Percentiles rank a stretch among this genome's conserved stretches.
Evolutionary conservation across 2,329 filamentous ascomycete genomes (phyloP).

Genomic region (Hymenoscyphus albidus): DNA sequence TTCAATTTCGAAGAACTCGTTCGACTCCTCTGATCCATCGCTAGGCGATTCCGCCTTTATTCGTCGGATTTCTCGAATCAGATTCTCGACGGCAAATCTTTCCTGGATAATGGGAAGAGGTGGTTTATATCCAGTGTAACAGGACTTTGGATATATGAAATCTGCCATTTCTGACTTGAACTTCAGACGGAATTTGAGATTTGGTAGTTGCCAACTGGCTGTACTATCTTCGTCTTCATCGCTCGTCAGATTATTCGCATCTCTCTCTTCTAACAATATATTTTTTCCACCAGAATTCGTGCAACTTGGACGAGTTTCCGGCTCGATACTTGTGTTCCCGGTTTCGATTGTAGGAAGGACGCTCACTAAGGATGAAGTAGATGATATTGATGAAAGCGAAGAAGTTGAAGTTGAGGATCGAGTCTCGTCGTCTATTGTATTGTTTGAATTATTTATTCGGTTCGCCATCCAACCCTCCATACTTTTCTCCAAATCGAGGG

Average conservation of each 20-base stretch:
- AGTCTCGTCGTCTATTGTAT: neutral
- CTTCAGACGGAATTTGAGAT: neutral
- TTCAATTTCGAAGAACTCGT: constrained; percentile 42
- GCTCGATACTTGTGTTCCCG: too few species aligned
- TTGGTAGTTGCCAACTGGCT: neutral
- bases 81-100: constrained; percentile 13
- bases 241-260: neutral
- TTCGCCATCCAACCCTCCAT: neutral
- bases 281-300: neutral
- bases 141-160: constrained; percentile 18
- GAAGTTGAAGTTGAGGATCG: neutral
- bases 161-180: constrained; percentile 1
- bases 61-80: constrained; percentile 4
- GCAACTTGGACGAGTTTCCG: too few species aligned
- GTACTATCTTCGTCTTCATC: neutral
- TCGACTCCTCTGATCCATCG: neutral
- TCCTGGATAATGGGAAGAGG: constrained; percentile 19
- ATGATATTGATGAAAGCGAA: neutral
- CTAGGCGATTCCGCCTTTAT: neutral
- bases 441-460: neutral
- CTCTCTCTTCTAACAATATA: neutral
- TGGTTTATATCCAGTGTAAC: constrained; percentile 14
- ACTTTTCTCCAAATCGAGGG: neutral
- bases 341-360: too few species aligned
- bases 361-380: too few species aligned